Evolutionary conservation across 2,329 filamentous ascomycete species (phyloP), one percentile per base, ranked within the genome.

Genomic region (Colletotrichum spinosum): DNA sequence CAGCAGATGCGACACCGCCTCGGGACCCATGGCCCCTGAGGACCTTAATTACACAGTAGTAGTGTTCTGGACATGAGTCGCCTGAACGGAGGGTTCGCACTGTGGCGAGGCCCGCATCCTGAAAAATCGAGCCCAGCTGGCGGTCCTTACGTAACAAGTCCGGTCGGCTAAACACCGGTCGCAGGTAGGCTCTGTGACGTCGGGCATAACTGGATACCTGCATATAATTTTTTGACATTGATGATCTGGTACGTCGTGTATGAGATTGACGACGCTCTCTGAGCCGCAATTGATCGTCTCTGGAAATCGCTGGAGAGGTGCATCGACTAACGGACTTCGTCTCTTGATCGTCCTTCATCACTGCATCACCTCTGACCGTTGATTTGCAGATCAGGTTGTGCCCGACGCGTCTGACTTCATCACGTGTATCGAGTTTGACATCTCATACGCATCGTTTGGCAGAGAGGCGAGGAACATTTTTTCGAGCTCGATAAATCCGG

Each of bases 151-250:
- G 6, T 44, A 44, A 15, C 3, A 8, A 15, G 9, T n/a, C 42
- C 13, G 15, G 7, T 10, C 62, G 62, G 62, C 51, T 61, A 55
- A 44, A 45, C 62, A n/a, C 55, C 62, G 57, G 62, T 45, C 12
- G 34, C n/a, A 13, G 13, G 41, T 8, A 11, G 41, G n/a, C 17
- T 41, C 46, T 55, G 61, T 65, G 61, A 65, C 61, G 51, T 65
- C 46, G 55, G 44, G 41, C 42, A 57, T 37, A 51, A 58, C 51
- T 65, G 34, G 51, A 60, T 53, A 53, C 35, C 25, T 62, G 52
- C 58, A 65, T 62, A 62, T 44, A 62, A 65, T 65, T 65, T 65
- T 65, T 65, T 55, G 59, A 46, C 45, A 48, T 8, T 41, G 55
- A 37, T 39, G 39, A 13, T 17, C 25, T 15, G 44, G 55, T 56